Conservation (phyloP, 1,284 basidiomycete species). For the Malassezia caprae region DNA sequence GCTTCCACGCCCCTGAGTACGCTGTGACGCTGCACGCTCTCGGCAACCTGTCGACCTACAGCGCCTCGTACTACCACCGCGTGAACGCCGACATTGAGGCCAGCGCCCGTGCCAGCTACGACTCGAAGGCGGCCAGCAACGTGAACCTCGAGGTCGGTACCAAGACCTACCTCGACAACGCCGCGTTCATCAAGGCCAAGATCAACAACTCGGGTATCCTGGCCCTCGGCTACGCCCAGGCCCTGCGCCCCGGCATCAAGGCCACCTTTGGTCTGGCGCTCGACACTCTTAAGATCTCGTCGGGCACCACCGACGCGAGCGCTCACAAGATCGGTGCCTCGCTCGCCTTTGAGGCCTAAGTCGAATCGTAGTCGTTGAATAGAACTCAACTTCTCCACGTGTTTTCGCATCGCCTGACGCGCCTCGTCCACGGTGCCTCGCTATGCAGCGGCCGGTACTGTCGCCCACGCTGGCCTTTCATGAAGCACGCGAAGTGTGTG, state of each 20-base stretch:
- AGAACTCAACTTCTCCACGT: not conserved
- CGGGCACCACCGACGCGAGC: constrained; percentile 43
- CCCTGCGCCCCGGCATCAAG: constrained; percentile 69
- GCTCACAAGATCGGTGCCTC: constrained; percentile 56
- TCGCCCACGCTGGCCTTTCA: constrained; percentile 10
- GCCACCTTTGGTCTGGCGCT: constrained; percentile 65
- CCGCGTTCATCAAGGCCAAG: constrained; percentile 94
- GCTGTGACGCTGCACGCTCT: constrained; percentile 88
- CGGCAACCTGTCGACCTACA: constrained; percentile 86
- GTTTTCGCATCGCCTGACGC: not conserved
- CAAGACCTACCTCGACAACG: constrained; percentile 75
- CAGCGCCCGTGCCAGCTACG: constrained; percentile 78
- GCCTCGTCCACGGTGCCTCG: too few relatives aligned
- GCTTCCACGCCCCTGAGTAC: constrained; percentile 93
- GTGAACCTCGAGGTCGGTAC: constrained; percentile 91
- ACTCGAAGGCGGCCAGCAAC: constrained; percentile 72
- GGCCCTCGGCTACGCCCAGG: constrained; percentile 44
- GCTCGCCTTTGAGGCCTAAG: constrained; percentile 53
- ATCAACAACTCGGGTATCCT: constrained; percentile 70
- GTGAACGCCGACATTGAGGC: constrained; percentile 90
- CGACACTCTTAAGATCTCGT: constrained; percentile 45
- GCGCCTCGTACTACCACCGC: constrained; percentile 97
- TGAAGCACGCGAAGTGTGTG: constrained; percentile 12
- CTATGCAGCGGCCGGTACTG: not conserved
- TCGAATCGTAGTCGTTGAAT: not conserved